A percentile compares a stretch with the other conserved stretches of the same genome.
Conservation (phyloP, 768 basidiomycete genomes). For the Hygrophorus russula region DNA sequence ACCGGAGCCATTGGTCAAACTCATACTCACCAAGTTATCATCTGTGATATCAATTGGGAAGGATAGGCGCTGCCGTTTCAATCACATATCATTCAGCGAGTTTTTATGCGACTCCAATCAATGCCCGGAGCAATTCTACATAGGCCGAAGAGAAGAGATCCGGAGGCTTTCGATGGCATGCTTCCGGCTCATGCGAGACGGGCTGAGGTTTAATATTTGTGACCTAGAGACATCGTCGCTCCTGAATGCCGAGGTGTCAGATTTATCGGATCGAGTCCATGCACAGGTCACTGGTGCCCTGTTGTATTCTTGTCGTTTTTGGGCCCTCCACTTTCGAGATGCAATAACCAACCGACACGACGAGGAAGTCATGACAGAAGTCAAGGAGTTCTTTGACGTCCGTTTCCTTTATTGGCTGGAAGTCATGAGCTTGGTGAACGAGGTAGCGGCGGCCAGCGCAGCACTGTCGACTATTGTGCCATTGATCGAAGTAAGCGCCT, state of each 20-base stretch:
- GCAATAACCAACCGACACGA: slow-evolving; percentile 1
- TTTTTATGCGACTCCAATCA: slow-evolving; percentile 1
- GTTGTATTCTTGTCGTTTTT: slow-evolving; percentile 25
- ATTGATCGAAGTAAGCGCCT: background rate
- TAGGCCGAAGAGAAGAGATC: background rate
- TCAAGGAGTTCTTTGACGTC: slow-evolving; percentile 13
- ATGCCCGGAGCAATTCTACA: background rate
- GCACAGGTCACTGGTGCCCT: slow-evolving; percentile 17
- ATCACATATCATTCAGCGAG: slow-evolving; percentile 4
- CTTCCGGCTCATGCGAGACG: slow-evolving; percentile 18
- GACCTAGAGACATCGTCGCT: slow-evolving; percentile 21
- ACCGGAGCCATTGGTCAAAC: background rate
- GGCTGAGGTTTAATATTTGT: slow-evolving; percentile 30
- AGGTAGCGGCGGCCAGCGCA: slow-evolving; percentile 7
- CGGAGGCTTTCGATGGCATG: slow-evolving; percentile 6
- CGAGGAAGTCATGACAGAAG: slow-evolving; percentile 6
- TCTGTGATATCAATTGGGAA: slow-evolving; percentile 3
- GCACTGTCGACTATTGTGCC: slow-evolving; percentile 2
- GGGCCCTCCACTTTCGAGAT: slow-evolving; percentile 19
- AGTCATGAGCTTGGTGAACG: slow-evolving; percentile 15
- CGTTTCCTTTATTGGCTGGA: slow-evolving; percentile 28
- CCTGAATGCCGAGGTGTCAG: slow-evolving; percentile 16
- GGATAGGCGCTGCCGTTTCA: background rate
- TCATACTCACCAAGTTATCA: slow-evolving; percentile 1
- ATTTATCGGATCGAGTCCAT: slow-evolving; percentile 10